Evolutionary conservation across 2,329 filamentous ascomycete species (phyloP), one percentile per base, ranked within the genome.

Genomic region (Coniochaeta pulveracea): DNA sequence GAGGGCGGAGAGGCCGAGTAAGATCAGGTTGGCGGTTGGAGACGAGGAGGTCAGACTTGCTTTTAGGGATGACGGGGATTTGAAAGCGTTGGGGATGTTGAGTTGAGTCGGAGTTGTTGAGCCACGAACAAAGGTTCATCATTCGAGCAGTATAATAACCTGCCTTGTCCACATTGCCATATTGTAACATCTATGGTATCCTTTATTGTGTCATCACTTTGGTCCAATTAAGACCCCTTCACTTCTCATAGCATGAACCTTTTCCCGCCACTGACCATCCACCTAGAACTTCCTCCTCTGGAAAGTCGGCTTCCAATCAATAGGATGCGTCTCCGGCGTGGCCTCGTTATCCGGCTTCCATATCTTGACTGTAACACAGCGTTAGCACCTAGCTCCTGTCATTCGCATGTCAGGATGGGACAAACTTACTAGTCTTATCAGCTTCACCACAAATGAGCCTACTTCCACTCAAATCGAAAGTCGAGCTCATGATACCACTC

Each of bases 321-420:
- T 57, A 3, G 91, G 91, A 58, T 96, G 86, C 2, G 82, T 83
- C 55, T 96, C 85, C 23, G 82, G 81, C 1, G 89, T 95, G 12
- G 91, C 91, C 34, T 80, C 74, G 29, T 93, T 85, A 54, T 98
- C 91, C 45, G 80, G 82, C 57, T 88, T 93, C 91, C 91, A 98
- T 37, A 98, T 76, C 71, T 98, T 96, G 56, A 95, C 69, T 77
- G 34, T 18, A 34, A 5, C 33, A 34, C 39, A 5, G n/a, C 29
- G 46, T 59, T 47, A 55, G 46, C 19, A 41, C 33, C 21, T 11
- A 18, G 19, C 18, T 10, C 22, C 2, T 11, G 16, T 23, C 4
- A 29, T 22, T 19, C 12, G n/a, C 15, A 21, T n/a, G 6, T 17
- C n/a, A 23, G 11, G 28, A 3, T 11, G 21, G 26, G 10, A 31